These are phyloP conservation scores for Allomyces javanicus DNA, from an alignment of 192 early-diverging fungal species.

Conservation along the genomic window DNA sequence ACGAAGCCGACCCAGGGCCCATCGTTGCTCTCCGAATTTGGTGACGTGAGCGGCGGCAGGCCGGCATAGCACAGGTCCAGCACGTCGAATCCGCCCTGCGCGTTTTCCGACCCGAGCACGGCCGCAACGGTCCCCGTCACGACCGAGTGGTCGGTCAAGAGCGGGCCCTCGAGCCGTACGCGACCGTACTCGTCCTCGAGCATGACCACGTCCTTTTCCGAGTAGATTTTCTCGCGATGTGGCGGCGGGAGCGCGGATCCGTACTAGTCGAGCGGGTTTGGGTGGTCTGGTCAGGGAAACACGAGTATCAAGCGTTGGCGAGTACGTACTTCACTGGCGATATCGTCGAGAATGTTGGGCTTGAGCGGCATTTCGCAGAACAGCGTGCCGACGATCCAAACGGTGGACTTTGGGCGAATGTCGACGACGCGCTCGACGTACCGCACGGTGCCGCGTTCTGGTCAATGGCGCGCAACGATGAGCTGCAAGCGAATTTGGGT, in stretches of 20 bases:
- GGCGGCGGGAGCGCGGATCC: slow-evolving; percentile 47
- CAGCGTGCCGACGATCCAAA: slow-evolving; percentile 67
- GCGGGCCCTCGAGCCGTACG: slow-evolving; percentile 44
- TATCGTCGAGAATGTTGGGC: slow-evolving; percentile 76
- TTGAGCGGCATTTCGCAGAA: slow-evolving; percentile 73
- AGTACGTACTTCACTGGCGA: slow-evolving; percentile 51
- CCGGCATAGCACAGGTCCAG: slow-evolving; percentile 60
- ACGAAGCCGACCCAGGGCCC: slow-evolving; percentile 50
- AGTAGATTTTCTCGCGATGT: slow-evolving; percentile 38
- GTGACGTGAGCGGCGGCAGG: slow-evolving; percentile 27
- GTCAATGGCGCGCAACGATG: no score
- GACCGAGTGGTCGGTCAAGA: slow-evolving; percentile 27
- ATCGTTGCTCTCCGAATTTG: slow-evolving; percentile 4
- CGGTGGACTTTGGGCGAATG: slow-evolving; percentile 34
- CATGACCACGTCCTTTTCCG: slow-evolving; percentile 33
- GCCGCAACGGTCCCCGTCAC: slow-evolving; percentile 68
- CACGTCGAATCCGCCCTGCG: slow-evolving; percentile 63
- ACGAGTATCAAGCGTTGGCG: neutral
- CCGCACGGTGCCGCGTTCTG: slow-evolving; percentile 2
- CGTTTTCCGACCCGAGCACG: slow-evolving; percentile 57
- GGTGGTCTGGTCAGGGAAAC: neutral
- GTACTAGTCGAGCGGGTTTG: neutral
- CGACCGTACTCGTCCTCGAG: slow-evolving; percentile 90
- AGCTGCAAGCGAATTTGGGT: no score
- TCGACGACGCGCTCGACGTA: slow-evolving; percentile 51